Evolutionary conservation across 805 yeast genomes (phyloP), one percentile per base, ranked within the genome.

Genomic region (Nakazawaea holstii): DNA sequence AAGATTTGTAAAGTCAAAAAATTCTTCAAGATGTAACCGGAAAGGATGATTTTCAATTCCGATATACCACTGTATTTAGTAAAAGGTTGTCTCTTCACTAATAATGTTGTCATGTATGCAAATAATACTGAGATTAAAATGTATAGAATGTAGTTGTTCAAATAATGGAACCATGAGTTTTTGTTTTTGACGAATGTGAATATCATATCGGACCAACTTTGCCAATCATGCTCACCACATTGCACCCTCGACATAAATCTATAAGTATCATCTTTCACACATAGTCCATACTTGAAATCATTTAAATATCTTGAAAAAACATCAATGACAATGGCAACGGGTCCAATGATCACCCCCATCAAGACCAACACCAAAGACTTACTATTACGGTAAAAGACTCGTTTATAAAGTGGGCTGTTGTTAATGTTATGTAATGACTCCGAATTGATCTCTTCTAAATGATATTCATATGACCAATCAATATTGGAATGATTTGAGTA

Each of bases 51-150:
- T 56, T 83, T 83, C 41, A 84, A 74, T 55, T 87, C 95, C 0
- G 90, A 75, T 28, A 88, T 84, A 6, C 96, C 96, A 43, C 87
- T 74, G 49, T 72, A 69, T 24, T 68, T 59, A 5, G 77, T 69
- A 49, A 65, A 66, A 0, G 70, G 66, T 2, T 75, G 64, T 26
- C 45, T 52, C 30, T 52, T 48, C 1, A 67, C 57, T 4, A 67
- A 35, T 1, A 59, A 42, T 8, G 71, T 67, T 0, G 80, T 72
- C 0, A 65, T 46, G 1, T 63, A 46, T 0, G 77, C 78, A 31
- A 74, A 62, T 8, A 66, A 20, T 2, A 69, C 49, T 1, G 79
- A 66, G 3, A 69, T 55, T 3, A 63, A n/a, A 1, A 70, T 41
- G 52, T 67, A 73, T 5, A 77, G 49, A 5, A 70, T 39, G 49